Base-by-base conservation (phyloP, 441 rosid species). In the Eruca vesicaria region DNA sequence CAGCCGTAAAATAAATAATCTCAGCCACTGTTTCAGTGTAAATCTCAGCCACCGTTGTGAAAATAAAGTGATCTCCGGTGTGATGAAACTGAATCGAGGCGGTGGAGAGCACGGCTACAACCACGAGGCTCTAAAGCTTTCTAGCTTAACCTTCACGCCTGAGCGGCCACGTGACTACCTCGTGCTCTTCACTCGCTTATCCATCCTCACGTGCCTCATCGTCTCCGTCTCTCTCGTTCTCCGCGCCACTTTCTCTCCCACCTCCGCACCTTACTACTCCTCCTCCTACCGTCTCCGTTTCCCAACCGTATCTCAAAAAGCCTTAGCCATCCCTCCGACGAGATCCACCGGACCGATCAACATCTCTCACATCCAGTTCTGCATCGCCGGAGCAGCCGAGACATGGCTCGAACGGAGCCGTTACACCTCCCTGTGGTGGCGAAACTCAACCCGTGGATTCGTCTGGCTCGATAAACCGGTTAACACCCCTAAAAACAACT, bases 1-100 rank as follows among this genome's bases (percentile, higher is more conserved):
- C n/a, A n/a, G n/a, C n/a, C n/a, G n/a, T n/a, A 15, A 50, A 48
- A 58, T n/a, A 15, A 48, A 29, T 14, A 38, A 35, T 9, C 59
- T 7, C 66, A 59, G 68, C 73, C 73, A 75, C 73, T 55, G 73
- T 67, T 41, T 19, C 60, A 72, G 72, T 16, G 78, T 74, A 10
- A 10, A 2, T 58, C 19, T n/a, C n/a, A n/a, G n/a, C n/a, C n/a
- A n/a, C n/a, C n/a, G n/a, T n/a, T n/a, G n/a, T n/a, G n/a, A n/a
- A n/a, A n/a, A n/a, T n/a, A n/a, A n/a, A 48, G 9, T 6, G 3
- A 20, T 69, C 63, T 21, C 64, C 63, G 23, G 68, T n/a, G 26
- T 53, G 73, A 4, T 16, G 35, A 64, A 65, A 3, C 4, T 45
- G 52, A 45, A 45, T 45, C 52, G 52, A 16, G 18, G 52, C 52